A percentile compares a stretch with the other conserved stretches of the same genome.
Conservation (phyloP, 75 land plant species). For the Ceratopteris richardii region DNA sequence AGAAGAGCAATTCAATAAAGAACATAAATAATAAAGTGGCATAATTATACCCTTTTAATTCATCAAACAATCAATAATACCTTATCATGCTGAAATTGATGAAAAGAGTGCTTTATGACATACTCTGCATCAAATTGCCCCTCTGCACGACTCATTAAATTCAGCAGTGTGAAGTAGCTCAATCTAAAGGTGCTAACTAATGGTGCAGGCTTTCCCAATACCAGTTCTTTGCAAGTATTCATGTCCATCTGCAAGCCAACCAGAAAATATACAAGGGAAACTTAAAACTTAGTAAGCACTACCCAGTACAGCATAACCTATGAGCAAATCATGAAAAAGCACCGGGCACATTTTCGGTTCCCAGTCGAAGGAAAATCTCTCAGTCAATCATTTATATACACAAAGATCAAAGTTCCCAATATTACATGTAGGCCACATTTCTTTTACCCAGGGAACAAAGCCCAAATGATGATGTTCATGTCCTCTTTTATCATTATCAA, state of each 20-base stretch:
- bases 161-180: conserved; percentile 49
- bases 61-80: conserved; percentile 16
- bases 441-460: too few species aligned
- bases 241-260: conserved; percentile 77
- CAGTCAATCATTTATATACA: too few species aligned
- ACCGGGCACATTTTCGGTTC: too few species aligned
- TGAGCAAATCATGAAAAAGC: too few species aligned
- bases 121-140: conserved; percentile 56
- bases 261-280: not conserved
- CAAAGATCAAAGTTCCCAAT: too few species aligned
- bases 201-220: conserved; percentile 87
- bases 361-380: too few species aligned
- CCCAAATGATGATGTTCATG: too few species aligned
- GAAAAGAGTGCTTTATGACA: conserved; percentile 54
- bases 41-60: not conserved
- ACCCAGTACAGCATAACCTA: too few species aligned
- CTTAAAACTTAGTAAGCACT: not conserved
- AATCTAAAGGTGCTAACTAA: conserved; percentile 67
- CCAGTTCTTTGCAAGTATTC: conserved; percentile 74
- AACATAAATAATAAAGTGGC: not conserved
- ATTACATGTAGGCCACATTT: too few species aligned
- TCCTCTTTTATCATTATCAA: too few species aligned
- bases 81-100: conserved; percentile 81
- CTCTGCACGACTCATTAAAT: conserved; percentile 56
- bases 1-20: not conserved